Evolutionary conservation across 352 stramenopile species (phyloP).

Genomic region (Pythium dissotocum): DNA sequence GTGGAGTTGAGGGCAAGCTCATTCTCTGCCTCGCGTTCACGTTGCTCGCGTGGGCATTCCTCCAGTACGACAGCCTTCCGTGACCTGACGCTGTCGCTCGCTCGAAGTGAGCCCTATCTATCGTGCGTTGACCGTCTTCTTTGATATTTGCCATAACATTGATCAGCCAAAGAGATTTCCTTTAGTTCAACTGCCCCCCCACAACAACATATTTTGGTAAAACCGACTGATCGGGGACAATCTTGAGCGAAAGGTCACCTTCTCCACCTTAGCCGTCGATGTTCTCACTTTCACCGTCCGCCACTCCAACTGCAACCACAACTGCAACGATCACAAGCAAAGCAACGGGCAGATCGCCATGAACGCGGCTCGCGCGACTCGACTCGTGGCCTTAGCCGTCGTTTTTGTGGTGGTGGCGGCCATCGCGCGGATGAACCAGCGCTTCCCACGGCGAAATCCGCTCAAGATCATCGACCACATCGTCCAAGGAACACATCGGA

Average conservation of each 20-base stretch:
- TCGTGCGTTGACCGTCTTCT: background rate
- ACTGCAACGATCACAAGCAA: background rate
- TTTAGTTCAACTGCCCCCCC: background rate
- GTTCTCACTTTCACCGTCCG: background rate
- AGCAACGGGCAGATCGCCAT: background rate
- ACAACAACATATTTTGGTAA: background rate
- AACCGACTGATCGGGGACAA: background rate
- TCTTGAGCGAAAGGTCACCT: slow-evolving; percentile 3
- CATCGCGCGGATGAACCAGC: background rate
- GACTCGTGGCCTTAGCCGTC: background rate
- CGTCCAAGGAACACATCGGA: slow-evolving; percentile 1
- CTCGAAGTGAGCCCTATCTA: background rate
- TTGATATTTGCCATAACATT: slow-evolving; percentile 1
- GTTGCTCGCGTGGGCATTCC: slow-evolving; percentile 12
- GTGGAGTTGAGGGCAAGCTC: background rate
- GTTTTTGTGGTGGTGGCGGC: background rate
- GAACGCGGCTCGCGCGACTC: background rate
- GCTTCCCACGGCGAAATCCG: slow-evolving; percentile 4
- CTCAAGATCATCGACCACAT: slow-evolving; percentile 13
- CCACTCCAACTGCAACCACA: background rate
- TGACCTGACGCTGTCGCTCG: background rate
- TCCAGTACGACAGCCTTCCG: slow-evolving; percentile 10
- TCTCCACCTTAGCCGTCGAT: background rate
- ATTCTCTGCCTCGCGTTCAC: slow-evolving; percentile 17
- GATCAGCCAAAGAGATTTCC: background rate